Evolutionary conservation across 805 yeast species (phyloP).

Genomic region (Ogataea siamensis): DNA sequence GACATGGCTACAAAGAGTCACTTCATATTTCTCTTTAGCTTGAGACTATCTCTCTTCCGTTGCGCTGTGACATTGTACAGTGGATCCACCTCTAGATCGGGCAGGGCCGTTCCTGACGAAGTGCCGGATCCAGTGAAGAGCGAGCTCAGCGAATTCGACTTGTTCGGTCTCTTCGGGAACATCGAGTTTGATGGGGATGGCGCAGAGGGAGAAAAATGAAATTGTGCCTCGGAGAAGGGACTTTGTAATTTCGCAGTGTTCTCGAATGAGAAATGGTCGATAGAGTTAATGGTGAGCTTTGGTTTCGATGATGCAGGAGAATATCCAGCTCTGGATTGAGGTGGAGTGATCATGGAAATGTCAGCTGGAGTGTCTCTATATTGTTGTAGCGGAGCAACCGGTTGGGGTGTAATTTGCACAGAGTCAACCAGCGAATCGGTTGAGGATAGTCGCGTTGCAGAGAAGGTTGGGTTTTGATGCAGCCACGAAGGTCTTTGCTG

Average conservation of each 20-base stretch:
- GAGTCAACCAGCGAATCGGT: slow-evolving; percentile 36
- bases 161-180: slow-evolving; percentile 2
- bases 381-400: slow-evolving; percentile 9
- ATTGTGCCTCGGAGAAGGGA: slow-evolving; percentile 24
- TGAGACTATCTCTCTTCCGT: slow-evolving; percentile 51
- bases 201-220: slow-evolving; percentile 6
- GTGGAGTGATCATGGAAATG: slow-evolving; percentile 21
- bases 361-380: slow-evolving; percentile 14
- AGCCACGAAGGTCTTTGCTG: slow-evolving; percentile 36
- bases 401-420: slow-evolving; percentile 24
- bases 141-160: slow-evolving; percentile 14
- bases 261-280: slow-evolving; percentile 26
- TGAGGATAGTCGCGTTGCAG: slow-evolving; percentile 32
- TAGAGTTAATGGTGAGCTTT: slow-evolving; percentile 11
- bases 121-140: slow-evolving; percentile 7
- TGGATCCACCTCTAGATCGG: slow-evolving; percentile 32
- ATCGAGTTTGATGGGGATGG: neutral
- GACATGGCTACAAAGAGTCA: slow-evolving; percentile 4
- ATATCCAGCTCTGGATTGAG: slow-evolving; percentile 20
- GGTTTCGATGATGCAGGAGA: slow-evolving; percentile 14
- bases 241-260: slow-evolving; percentile 21
- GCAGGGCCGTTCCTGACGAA: slow-evolving; percentile 4
- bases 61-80: slow-evolving; percentile 45
- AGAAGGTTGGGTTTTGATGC: slow-evolving; percentile 32
- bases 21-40: slow-evolving; percentile 42